These are phyloP conservation scores for Pyronema domesticum DNA, from an alignment of 495 filamentous ascomycete genomes.

Conservation along the genomic window DNA sequence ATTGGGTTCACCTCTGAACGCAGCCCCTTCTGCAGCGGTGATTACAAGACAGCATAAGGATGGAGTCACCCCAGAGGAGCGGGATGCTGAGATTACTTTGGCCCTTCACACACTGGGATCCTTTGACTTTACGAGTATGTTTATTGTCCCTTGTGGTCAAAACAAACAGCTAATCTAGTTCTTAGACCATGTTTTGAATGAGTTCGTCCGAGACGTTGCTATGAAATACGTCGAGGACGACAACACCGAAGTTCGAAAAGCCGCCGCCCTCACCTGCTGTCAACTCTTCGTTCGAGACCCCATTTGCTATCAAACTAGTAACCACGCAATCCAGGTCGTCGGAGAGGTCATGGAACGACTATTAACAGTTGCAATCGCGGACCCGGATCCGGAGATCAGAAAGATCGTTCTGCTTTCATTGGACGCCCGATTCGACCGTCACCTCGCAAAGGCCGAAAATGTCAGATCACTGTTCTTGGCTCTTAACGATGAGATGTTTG, in stretches of 20 bases:
- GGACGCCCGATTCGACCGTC: slow-evolving; percentile 84
- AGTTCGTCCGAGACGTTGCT: slow-evolving; percentile 95
- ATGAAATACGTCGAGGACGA: slow-evolving; percentile 96
- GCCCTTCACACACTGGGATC: slow-evolving; percentile 85
- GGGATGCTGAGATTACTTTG: slow-evolving; percentile 75
- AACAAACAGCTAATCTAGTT: background rate
- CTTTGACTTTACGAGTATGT: slow-evolving; percentile 70
- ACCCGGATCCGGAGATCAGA: slow-evolving; percentile 75
- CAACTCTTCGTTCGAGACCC: slow-evolving; percentile 92
- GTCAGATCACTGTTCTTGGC: slow-evolving; percentile 88
- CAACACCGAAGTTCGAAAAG: slow-evolving; percentile 81
- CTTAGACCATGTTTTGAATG: slow-evolving; percentile 73
- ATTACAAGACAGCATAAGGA: slow-evolving; percentile 76
- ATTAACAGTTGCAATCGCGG: slow-evolving; percentile 81
- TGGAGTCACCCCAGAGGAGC: slow-evolving; percentile 47
- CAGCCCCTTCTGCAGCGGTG: slow-evolving; percentile 48
- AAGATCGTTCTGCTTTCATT: slow-evolving; percentile 72
- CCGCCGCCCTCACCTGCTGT: slow-evolving; percentile 89
- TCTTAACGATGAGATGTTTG: slow-evolving; percentile 85
- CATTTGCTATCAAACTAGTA: slow-evolving; percentile 92
- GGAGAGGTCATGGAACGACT: slow-evolving; percentile 94
- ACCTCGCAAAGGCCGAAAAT: slow-evolving; percentile 87
- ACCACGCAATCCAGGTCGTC: slow-evolving; percentile 88
- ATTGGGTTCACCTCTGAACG: slow-evolving; percentile 65
- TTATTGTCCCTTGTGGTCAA: background rate